Conservation (phyloP, 1,284 basidiomycete genomes). For the Cryptococcus deneoformans region DNA sequence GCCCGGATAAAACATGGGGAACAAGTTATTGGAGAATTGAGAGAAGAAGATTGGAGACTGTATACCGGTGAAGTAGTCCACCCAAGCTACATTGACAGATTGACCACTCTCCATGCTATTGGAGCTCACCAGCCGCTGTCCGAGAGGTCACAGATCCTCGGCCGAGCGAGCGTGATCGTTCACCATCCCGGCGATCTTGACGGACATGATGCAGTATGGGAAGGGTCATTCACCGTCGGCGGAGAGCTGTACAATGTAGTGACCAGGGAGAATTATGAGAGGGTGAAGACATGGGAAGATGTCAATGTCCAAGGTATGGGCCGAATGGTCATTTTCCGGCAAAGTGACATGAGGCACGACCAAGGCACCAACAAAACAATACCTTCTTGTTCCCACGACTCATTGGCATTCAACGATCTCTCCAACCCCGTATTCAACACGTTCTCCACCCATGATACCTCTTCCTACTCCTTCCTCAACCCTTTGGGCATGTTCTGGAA, state of each 20-base stretch:
- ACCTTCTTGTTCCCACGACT: constrained; percentile 63
- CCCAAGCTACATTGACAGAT: constrained; percentile 52
- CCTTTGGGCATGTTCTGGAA: constrained; percentile 5
- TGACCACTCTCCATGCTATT: constrained; percentile 28
- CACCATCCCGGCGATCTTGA: constrained; percentile 61
- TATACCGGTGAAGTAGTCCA: constrained; percentile 69
- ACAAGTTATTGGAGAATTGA: constrained; percentile 10
- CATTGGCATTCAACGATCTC: constrained; percentile 64
- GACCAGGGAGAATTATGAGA: constrained; percentile 67
- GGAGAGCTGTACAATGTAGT: constrained; percentile 72
- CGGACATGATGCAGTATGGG: constrained; percentile 59
- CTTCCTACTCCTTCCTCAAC: not conserved
- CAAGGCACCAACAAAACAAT: constrained; percentile 8
- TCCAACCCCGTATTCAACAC: constrained; percentile 33
- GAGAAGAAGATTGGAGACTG: constrained; percentile 47
- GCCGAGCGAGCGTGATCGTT: constrained; percentile 69
- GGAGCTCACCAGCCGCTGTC: constrained; percentile 22
- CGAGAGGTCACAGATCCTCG: constrained; percentile 51
- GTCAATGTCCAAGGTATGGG: constrained; percentile 66
- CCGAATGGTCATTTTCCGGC: constrained; percentile 66
- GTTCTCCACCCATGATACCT: not conserved
- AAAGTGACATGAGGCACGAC: constrained; percentile 50
- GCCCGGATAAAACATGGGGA: constrained; percentile 56
- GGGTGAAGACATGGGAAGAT: constrained; percentile 52
- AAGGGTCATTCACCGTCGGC: constrained; percentile 69